Percentiles rank a stretch among this genome's conserved stretches.
These are phyloP conservation scores for Hymenoscyphus scutula DNA, from an alignment of 2,329 filamentous ascomycete species.

Conservation along the genomic window DNA sequence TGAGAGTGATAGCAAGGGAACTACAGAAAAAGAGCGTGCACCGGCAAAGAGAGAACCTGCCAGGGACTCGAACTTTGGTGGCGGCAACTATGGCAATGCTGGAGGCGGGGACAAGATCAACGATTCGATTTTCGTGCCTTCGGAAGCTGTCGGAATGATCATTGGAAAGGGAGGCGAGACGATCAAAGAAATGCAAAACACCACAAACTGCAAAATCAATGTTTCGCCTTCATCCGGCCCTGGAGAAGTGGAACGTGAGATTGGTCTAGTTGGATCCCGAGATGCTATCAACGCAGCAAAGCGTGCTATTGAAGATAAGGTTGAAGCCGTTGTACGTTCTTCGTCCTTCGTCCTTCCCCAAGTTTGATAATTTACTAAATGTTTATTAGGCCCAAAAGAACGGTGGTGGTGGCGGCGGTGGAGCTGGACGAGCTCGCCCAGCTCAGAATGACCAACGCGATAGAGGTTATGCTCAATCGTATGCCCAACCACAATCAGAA, in stretches of 20 bases:
- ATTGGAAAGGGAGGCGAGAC: constrained; percentile 94
- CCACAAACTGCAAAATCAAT: constrained; percentile 90
- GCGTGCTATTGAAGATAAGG: constrained; percentile 84
- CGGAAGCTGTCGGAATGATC: constrained; percentile 93
- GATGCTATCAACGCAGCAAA: constrained; percentile 80
- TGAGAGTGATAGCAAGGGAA: constrained; percentile 73
- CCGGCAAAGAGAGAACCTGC: constrained; percentile 45
- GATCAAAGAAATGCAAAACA: constrained; percentile 88
- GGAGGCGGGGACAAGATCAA: constrained; percentile 65
- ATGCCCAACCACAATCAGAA: constrained; percentile 42
- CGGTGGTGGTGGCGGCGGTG: constrained; percentile 45
- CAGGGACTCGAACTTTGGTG: constrained; percentile 43
- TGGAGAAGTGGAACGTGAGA: constrained; percentile 78
- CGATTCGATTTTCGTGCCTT: constrained; percentile 81
- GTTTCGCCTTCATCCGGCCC: constrained; percentile 78
- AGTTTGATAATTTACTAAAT: constrained; percentile 14
- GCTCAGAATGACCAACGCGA: constrained; percentile 54
- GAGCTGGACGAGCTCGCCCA: constrained; percentile 41
- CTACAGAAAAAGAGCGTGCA: constrained; percentile 36
- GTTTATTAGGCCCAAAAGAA: constrained; percentile 50
- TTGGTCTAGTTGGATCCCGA: constrained; percentile 75
- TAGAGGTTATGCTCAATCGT: constrained; percentile 46
- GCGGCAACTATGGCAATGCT: constrained; percentile 41
- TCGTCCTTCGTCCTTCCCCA: background rate
- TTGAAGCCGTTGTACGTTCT: constrained; percentile 76